A percentile compares a stretch with the other conserved stretches of the same genome.
Evolutionary conservation across 2,329 filamentous ascomycete species (phyloP).

Genomic region (Tolypocladium pustulatum): DNA sequence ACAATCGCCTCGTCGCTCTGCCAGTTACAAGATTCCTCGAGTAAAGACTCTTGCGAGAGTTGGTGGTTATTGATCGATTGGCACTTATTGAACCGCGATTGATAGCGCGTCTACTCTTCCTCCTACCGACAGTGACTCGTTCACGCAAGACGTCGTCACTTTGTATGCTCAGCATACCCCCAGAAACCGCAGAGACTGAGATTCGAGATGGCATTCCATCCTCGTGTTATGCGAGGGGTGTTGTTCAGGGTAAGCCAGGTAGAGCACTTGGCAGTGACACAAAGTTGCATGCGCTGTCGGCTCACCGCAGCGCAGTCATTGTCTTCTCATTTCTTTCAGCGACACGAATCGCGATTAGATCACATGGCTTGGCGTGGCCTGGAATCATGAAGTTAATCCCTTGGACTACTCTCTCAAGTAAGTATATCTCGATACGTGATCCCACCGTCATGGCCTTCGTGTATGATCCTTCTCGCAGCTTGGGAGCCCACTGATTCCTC

Average conservation of each 20-base stretch:
- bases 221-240: no score
- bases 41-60: background rate
- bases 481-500: no score
- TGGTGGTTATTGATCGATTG: background rate
- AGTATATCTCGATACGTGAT: background rate
- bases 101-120: background rate
- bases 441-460: background rate
- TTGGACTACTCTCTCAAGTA: background rate
- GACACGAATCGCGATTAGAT: background rate
- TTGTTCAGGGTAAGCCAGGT: no score
- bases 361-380: background rate
- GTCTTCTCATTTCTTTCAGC: background rate
- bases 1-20: background rate
- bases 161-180: background rate
- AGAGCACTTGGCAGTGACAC: background rate
- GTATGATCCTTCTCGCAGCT: background rate
- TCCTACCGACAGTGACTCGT: background rate
- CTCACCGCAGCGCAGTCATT: background rate
- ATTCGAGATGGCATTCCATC: no score
- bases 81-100: background rate
- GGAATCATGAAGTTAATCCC: background rate
- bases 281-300: background rate
- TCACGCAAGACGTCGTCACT: background rate
- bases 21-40: background rate
- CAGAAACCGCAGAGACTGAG: background rate